A percentile compares a stretch with the other conserved stretches of the same genome.
Conservation (phyloP, 2,329 filamentous ascomycete genomes). For the Penicillium sp. region DNA sequence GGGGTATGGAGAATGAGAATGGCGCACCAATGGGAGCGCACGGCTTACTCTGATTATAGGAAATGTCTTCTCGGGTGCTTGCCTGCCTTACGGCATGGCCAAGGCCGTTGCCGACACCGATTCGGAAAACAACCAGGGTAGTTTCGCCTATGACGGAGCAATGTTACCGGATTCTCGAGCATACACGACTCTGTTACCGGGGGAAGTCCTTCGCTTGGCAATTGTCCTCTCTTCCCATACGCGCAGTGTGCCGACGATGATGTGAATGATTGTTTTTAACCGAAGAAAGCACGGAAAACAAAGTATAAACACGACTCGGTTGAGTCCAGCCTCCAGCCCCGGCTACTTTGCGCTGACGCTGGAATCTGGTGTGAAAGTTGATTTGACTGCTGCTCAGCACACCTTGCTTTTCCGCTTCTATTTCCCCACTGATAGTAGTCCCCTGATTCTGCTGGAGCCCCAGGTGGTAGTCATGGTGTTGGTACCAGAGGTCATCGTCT, state of each 20-base stretch:
- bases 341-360: conserved; percentile 65
- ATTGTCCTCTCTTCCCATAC: conserved; percentile 70
- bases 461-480: conserved; percentile 16
- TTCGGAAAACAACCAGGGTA: conserved; percentile 52
- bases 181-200: conserved; percentile 54
- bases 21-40: neutral
- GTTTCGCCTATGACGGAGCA: conserved; percentile 53
- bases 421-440: too few species aligned
- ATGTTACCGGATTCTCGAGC: conserved; percentile 51
- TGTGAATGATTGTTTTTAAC: conserved; percentile 61
- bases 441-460: too few species aligned
- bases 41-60: conserved; percentile 29
- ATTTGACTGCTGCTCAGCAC: too few species aligned
- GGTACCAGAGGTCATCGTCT: conserved; percentile 16
- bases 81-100: conserved; percentile 55
- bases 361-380: conserved; percentile 55
- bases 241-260: conserved; percentile 58
- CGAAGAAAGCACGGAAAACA: conserved; percentile 52
- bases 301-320: conserved; percentile 53
- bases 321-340: conserved; percentile 59
- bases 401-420: too few species aligned
- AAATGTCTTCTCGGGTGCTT: conserved; percentile 58
- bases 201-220: conserved; percentile 62
- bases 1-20: conserved; percentile 32
- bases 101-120: conserved; percentile 57